phyloP scores from a whole-genome alignment of 1,139 yeast genomes.

The Protomyces lactucae-debilis region DNA sequence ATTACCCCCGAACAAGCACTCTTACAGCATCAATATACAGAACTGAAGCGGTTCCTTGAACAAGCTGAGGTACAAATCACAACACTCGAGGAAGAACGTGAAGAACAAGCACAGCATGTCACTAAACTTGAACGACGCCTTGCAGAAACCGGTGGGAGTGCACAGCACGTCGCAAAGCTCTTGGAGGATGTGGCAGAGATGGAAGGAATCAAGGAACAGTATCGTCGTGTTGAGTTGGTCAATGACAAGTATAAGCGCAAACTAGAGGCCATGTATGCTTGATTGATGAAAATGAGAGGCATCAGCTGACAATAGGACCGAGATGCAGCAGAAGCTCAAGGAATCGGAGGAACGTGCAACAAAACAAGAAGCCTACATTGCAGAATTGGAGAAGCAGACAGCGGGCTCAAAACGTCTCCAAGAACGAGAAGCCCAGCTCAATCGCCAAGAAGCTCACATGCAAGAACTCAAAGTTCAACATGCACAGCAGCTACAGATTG shows the following conservation, averaged over 20 bases:
- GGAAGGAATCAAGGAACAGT: not conserved
- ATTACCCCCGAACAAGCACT: not conserved
- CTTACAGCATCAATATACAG: not conserved
- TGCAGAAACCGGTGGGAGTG: not conserved
- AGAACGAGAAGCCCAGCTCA: too few species aligned
- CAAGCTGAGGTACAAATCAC: not conserved
- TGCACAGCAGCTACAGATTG: too few species aligned
- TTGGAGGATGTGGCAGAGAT: not conserved
- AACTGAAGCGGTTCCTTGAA: slow-evolving; percentile 4
- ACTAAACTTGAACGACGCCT: not conserved
- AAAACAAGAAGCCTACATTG: too few species aligned
- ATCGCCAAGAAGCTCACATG: too few species aligned
- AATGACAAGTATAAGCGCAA: slow-evolving; percentile 8
- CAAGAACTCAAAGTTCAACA: too few species aligned
- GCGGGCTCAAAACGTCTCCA: too few species aligned
- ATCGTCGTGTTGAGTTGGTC: not conserved
- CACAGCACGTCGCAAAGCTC: not conserved
- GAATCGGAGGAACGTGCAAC: not conserved
- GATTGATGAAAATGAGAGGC: not conserved
- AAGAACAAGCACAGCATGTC: not conserved
- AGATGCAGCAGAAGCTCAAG: not conserved
- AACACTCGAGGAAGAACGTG: not conserved
- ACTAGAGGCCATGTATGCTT: not conserved
- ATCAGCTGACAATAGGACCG: not conserved
- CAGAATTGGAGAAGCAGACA: too few species aligned